These are phyloP conservation scores for Tylopilus sp. DNA, from an alignment of 1,284 basidiomycete species.

Conservation along the genomic window DNA sequence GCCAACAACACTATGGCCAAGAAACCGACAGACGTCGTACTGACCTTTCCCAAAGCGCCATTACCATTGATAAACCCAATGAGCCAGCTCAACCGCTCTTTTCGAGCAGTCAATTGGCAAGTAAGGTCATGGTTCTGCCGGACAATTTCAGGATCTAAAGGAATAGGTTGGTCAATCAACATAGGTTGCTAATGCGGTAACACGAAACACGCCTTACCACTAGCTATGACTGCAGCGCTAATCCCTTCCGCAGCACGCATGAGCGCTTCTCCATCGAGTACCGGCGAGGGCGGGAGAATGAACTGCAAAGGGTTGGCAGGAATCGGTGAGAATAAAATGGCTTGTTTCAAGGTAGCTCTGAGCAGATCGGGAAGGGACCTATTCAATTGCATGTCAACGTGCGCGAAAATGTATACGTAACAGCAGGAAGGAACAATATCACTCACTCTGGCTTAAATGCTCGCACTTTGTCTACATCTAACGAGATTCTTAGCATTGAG, in stretches of 20 bases:
- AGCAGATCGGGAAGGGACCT: constrained; percentile 63
- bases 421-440: constrained; percentile 29
- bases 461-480: constrained; percentile 60
- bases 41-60: constrained; percentile 68
- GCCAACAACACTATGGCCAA: neutral
- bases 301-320: constrained; percentile 80
- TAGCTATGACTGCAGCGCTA: constrained; percentile 70
- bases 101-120: constrained; percentile 73
- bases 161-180: neutral
- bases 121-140: constrained; percentile 78
- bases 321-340: constrained; percentile 61
- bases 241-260: constrained; percentile 78
- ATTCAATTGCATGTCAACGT: constrained; percentile 38
- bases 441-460: constrained; percentile 58
- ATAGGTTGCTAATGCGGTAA: neutral
- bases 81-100: constrained; percentile 74
- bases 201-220: constrained; percentile 40
- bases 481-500: constrained; percentile 60
- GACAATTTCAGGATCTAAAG: constrained; percentile 67
- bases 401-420: constrained; percentile 29
- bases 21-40: constrained; percentile 6
- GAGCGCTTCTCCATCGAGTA: constrained; percentile 72
- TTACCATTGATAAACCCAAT: constrained; percentile 88
- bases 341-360: constrained; percentile 83
- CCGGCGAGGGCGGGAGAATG: constrained; percentile 66